Conservation (phyloP, 768 basidiomycete genomes). For the Galerina marginata region DNA sequence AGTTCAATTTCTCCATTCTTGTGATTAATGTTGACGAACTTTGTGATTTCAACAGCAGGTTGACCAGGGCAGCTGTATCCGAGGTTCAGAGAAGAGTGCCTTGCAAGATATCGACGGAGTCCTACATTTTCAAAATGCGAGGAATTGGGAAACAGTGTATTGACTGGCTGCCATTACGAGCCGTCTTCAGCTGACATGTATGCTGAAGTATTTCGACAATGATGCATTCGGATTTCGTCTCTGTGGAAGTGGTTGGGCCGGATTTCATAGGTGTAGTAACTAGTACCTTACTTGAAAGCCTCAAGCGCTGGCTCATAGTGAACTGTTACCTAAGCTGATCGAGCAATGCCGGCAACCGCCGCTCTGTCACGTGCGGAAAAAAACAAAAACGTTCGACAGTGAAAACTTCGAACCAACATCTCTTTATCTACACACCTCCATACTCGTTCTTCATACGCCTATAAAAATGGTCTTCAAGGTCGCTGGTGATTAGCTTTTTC, state of each 20-base stretch:
- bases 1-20: conserved; percentile 56
- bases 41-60: conserved; percentile 76
- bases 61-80: conserved; percentile 62
- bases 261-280: no score
- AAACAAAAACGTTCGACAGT: conserved; percentile 45
- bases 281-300: background rate
- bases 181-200: conserved; percentile 54
- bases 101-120: conserved; percentile 1
- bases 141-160: conserved; percentile 76
- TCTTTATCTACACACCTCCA: conserved; percentile 27
- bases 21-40: conserved; percentile 51
- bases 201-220: conserved; percentile 78
- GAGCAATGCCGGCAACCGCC: conserved; percentile 9
- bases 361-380: conserved; percentile 33
- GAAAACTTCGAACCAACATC: conserved; percentile 25
- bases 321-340: conserved; percentile 19
- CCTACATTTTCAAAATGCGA: conserved; percentile 76
- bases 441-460: conserved; percentile 29
- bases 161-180: conserved; percentile 27
- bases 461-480: conserved; percentile 87
- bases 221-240: conserved; percentile 46
- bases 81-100: background rate
- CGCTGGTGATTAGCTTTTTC: conserved; percentile 58
- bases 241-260: background rate
- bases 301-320: background rate